phyloP scores from a whole-genome alignment of 257 asterid genomes.

The Primulina huaijiensis region DNA sequence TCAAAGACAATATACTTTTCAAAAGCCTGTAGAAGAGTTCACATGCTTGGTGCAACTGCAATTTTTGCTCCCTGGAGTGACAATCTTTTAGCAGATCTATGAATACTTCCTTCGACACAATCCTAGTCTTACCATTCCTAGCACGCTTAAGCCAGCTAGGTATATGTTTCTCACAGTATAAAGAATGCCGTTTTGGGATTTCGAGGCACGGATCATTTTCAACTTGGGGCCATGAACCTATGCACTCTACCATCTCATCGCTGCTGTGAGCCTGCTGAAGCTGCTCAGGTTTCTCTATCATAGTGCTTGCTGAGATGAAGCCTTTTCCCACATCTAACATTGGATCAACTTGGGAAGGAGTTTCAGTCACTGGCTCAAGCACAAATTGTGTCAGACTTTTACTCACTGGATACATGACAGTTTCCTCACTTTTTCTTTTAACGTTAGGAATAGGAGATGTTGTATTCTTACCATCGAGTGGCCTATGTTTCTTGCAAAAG shows the following conservation, averaged over 20 bases:
- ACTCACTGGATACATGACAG: conserved; percentile 27
- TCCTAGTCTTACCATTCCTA: conserved; percentile 91
- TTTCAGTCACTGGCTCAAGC: conserved; percentile 34
- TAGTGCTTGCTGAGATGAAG: conserved; percentile 32
- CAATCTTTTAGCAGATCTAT: conserved; percentile 71
- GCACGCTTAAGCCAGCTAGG: conserved; percentile 99
- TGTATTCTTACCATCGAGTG: conserved; percentile 47
- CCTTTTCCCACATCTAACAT: conserved; percentile 40
- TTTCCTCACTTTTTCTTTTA: conserved; percentile 64
- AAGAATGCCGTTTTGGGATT: conserved; percentile 67
- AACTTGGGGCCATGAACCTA: conserved; percentile 62
- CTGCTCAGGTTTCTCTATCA: conserved; percentile 39
- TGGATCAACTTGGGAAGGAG: conserved; percentile 44
- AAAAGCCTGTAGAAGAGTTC: conserved; percentile 87
- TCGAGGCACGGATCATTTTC: conserved; percentile 58
- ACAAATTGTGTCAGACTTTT: conserved; percentile 37
- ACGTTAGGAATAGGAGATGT: conserved; percentile 43
- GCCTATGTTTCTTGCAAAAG: conserved; percentile 96
- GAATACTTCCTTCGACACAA: conserved; percentile 90
- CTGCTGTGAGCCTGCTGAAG: conserved; percentile 32
- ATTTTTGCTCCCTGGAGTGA: conserved; percentile 62
- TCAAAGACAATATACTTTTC: conserved; percentile 69
- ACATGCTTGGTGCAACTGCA: conserved; percentile 84
- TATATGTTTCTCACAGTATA: conserved; percentile 87
- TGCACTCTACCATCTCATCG: conserved; percentile 52